phyloP scores from a whole-genome alignment of 1,284 basidiomycete species.

The Pseudozyma thailandica region DNA sequence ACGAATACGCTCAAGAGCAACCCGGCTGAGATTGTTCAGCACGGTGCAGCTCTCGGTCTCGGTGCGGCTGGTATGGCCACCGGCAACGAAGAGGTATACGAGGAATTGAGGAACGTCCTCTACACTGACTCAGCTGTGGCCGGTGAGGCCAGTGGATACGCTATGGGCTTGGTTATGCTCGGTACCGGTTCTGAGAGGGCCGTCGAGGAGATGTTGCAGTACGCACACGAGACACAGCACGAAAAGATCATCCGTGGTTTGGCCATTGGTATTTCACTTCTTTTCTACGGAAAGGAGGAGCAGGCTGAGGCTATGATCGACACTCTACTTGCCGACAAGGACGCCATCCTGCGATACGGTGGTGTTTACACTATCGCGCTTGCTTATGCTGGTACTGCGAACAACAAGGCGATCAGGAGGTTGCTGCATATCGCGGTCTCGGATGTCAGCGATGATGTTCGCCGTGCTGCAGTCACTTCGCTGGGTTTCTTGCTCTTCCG shows the following conservation, averaged over 20 bases:
- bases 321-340: conserved; percentile 64
- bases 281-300: conserved; percentile 67
- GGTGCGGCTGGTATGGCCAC: conserved; percentile 68
- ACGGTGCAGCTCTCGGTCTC: conserved; percentile 67
- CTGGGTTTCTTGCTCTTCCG: conserved; percentile 67
- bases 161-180: conserved; percentile 68
- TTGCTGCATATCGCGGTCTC: conserved; percentile 66
- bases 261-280: conserved; percentile 66
- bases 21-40: conserved; percentile 66
- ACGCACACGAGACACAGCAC: conserved; percentile 68
- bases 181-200: conserved; percentile 64
- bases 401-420: conserved; percentile 66
- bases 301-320: conserved; percentile 65
- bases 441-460: conserved; percentile 67
- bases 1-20: conserved; percentile 66
- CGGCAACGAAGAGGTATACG: conserved; percentile 67
- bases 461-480: conserved; percentile 65
- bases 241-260: conserved; percentile 68
- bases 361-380: conserved; percentile 67
- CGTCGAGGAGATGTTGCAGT: conserved; percentile 68
- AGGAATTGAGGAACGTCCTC: conserved; percentile 65
- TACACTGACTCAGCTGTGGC: conserved; percentile 67
- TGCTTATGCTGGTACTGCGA: conserved; percentile 67
- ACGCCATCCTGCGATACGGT: conserved; percentile 67
- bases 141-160: conserved; percentile 67